Conservation (phyloP, 2,329 filamentous ascomycete species). For the Thielaviopsis populi region DNA sequence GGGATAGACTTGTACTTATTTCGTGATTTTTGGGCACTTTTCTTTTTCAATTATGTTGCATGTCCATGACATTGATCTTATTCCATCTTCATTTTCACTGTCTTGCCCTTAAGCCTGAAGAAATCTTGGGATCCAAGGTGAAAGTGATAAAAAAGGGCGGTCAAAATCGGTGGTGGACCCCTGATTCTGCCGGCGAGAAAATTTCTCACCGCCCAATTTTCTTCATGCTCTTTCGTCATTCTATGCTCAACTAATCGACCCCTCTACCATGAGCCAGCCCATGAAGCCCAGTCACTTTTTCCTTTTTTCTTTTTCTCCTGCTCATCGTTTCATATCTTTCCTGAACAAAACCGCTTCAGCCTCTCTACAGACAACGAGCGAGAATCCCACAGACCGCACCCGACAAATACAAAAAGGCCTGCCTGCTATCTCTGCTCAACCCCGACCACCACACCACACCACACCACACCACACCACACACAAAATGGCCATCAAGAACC, state of each 20-base stretch:
- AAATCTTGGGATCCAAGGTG: background rate
- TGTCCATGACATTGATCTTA: background rate
- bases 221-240: constrained; percentile 13
- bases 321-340: background rate
- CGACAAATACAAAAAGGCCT: background rate
- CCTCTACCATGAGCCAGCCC: background rate
- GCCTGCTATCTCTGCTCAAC: background rate
- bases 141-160: background rate
- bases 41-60: background rate
- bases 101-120: background rate
- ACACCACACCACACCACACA: too few species aligned
- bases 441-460: background rate
- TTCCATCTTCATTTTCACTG: background rate
- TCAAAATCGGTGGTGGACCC: background rate
- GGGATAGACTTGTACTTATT: background rate
- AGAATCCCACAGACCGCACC: too few species aligned
- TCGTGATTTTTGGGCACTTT: background rate
- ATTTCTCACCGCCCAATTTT: constrained; percentile 14
- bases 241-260: background rate
- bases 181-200: constrained; percentile 8
- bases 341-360: background rate
- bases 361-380: too few species aligned
- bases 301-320: background rate
- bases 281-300: background rate
- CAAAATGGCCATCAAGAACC: constrained; percentile 41